A percentile compares a stretch with the other conserved stretches of the same genome.
These are phyloP conservation scores for Fusarium euwallaceae DNA, from an alignment of 2,329 filamentous ascomycete genomes.

Conservation along the genomic window DNA sequence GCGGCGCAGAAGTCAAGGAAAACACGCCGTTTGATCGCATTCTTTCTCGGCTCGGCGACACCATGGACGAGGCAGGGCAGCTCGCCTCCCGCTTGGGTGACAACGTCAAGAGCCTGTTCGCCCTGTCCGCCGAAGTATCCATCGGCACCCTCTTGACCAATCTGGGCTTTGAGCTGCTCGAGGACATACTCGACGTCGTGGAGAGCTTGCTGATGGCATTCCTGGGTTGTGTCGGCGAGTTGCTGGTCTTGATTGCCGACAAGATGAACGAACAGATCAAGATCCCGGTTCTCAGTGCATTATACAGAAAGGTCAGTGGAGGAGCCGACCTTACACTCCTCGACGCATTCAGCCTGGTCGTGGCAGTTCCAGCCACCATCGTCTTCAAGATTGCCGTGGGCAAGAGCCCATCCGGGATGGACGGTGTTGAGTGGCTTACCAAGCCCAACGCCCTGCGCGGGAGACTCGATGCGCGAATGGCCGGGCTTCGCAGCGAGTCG, in stretches of 20 bases:
- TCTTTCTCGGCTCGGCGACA: neutral
- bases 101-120: neutral
- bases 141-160: neutral
- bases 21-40: neutral
- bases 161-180: neutral
- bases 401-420: neutral
- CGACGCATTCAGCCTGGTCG: neutral
- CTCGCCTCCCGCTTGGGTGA: neutral
- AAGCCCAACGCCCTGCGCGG: neutral
- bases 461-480: neutral
- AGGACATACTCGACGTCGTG: neutral
- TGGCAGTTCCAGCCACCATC: neutral
- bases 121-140: neutral
- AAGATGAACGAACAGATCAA: neutral
- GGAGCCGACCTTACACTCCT: neutral
- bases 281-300: neutral
- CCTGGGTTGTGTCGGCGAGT: neutral
- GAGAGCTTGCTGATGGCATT: neutral
- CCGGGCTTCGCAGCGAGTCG: neutral
- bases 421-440: neutral
- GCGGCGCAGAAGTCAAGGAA: neutral
- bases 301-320: neutral
- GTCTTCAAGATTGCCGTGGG: neutral
- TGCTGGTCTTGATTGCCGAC: neutral
- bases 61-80: neutral